Percentiles rank a stretch among this genome's conserved stretches.
phyloP scores from a whole-genome alignment of 2,329 filamentous ascomycete species.

The Diaporthe helianthi region DNA sequence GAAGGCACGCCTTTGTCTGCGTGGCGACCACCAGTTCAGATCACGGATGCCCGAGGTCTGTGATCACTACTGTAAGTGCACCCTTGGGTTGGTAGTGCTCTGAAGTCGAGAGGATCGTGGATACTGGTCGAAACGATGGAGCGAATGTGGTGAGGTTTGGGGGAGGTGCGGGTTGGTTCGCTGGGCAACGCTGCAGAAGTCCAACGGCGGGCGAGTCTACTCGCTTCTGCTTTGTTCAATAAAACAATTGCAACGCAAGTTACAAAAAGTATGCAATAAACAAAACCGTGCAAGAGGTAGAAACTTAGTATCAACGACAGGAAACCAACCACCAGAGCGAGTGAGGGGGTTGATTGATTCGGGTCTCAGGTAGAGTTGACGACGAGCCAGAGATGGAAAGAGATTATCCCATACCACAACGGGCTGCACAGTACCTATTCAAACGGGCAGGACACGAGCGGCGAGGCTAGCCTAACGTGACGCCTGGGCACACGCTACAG shows the following conservation, averaged over 20 bases:
- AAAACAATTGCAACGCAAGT: slow-evolving; percentile 6
- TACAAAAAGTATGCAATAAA: slow-evolving; percentile 29
- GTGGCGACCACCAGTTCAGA: slow-evolving; percentile 45
- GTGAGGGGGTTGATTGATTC: slow-evolving; percentile 53
- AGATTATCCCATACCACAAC: slow-evolving; percentile 1
- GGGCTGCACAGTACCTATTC: slow-evolving; percentile 14
- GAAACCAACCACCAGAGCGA: slow-evolving; percentile 61
- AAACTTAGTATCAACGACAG: slow-evolving; percentile 46
- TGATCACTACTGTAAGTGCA: slow-evolving; percentile 11
- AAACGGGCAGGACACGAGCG: slow-evolving; percentile 12
- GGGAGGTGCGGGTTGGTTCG: slow-evolving; percentile 38
- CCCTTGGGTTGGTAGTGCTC: not conserved
- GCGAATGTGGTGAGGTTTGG: slow-evolving; percentile 17
- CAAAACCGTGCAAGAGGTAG: slow-evolving; percentile 34
- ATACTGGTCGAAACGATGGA: not conserved
- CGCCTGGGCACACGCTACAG: not conserved
- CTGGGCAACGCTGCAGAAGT: slow-evolving; percentile 38
- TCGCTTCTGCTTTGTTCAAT: slow-evolving; percentile 33
- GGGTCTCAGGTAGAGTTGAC: slow-evolving; percentile 18
- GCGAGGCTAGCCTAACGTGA: not conserved
- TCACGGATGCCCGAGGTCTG: slow-evolving; percentile 41
- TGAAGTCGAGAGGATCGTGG: slow-evolving; percentile 31
- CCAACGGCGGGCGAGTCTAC: slow-evolving; percentile 18
- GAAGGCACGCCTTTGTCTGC: slow-evolving; percentile 36
- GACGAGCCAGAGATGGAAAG: slow-evolving; percentile 31